Percentiles rank a stretch among this genome's conserved stretches.
phyloP scores from a whole-genome alignment of 1,139 yeast genomes.

The Kodamaea alishanica region DNA sequence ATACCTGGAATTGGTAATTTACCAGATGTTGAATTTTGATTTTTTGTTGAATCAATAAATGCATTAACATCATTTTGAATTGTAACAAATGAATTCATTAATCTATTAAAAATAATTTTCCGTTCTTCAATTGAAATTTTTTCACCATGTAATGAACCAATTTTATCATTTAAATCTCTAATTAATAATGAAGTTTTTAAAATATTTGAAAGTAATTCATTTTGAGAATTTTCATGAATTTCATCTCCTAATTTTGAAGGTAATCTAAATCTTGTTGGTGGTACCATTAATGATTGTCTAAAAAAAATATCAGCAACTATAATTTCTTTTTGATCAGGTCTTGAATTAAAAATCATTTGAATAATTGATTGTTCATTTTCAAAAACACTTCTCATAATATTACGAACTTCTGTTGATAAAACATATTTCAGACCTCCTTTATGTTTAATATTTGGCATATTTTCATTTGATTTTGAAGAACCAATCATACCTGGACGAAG shows the following conservation, averaged over 20 bases:
- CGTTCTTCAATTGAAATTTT: constrained; percentile 59
- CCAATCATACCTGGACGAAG: constrained; percentile 69
- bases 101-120: constrained; percentile 74
- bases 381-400: constrained; percentile 72
- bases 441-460: constrained; percentile 47
- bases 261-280: constrained; percentile 93
- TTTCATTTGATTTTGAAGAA: constrained; percentile 18
- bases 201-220: constrained; percentile 77
- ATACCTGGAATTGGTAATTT: constrained; percentile 86
- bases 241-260: constrained; percentile 98
- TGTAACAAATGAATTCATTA: constrained; percentile 93
- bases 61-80: constrained; percentile 94
- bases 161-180: constrained; percentile 83
- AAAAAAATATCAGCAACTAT: constrained; percentile 88
- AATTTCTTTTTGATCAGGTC: constrained; percentile 53
- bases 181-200: constrained; percentile 77
- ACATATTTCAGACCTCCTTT: constrained; percentile 79
- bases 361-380: constrained; percentile 62
- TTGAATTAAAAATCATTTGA: constrained; percentile 67
- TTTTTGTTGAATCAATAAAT: constrained; percentile 87
- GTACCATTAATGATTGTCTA: constrained; percentile 82
- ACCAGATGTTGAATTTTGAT: constrained; percentile 69
- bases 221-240: constrained; percentile 90
- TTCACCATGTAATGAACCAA: constrained; percentile 60
- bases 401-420: constrained; percentile 81